Conservation (phyloP, 345 rosid species). For the Cardamine resedifolia region DNA sequence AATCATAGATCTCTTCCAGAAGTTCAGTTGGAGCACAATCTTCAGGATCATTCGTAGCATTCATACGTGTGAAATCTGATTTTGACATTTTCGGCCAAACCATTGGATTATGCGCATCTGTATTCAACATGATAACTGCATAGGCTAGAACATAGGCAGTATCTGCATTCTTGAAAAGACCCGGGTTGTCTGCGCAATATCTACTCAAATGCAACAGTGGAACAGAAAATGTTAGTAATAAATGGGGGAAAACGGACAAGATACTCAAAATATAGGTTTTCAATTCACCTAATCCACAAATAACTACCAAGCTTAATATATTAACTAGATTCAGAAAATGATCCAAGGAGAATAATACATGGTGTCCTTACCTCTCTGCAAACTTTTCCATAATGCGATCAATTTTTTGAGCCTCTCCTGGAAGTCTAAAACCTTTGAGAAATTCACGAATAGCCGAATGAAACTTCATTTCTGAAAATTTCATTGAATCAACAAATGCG, state of each 20-base stretch:
- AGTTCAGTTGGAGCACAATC: constrained; percentile 80
- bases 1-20: constrained; percentile 90
- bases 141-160: constrained; percentile 99
- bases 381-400: constrained; percentile 99
- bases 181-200: constrained; percentile 95
- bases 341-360: not conserved
- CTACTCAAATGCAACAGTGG: constrained; percentile 48
- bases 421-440: constrained; percentile 94
- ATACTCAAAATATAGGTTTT: constrained; percentile 13
- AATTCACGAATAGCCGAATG: constrained; percentile 85
- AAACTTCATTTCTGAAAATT: constrained; percentile 87
- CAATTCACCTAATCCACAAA: constrained; percentile 3
- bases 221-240: constrained; percentile 29
- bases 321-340: not conserved
- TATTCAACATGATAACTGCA: constrained; percentile 95
- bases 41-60: constrained; percentile 74
- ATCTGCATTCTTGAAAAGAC: constrained; percentile 93
- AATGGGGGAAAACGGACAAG: not conserved
- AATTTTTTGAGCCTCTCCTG: constrained; percentile 99
- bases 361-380: constrained; percentile 78
- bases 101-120: constrained; percentile 96
- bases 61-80: constrained; percentile 85
- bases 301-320: constrained; percentile 13
- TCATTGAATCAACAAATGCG: constrained; percentile 88
- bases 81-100: constrained; percentile 99